A percentile compares a stretch with the other conserved stretches of the same genome.
phyloP scores from a whole-genome alignment of 2,329 filamentous ascomycete species.

The Ophiostoma angusticollis region DNA sequence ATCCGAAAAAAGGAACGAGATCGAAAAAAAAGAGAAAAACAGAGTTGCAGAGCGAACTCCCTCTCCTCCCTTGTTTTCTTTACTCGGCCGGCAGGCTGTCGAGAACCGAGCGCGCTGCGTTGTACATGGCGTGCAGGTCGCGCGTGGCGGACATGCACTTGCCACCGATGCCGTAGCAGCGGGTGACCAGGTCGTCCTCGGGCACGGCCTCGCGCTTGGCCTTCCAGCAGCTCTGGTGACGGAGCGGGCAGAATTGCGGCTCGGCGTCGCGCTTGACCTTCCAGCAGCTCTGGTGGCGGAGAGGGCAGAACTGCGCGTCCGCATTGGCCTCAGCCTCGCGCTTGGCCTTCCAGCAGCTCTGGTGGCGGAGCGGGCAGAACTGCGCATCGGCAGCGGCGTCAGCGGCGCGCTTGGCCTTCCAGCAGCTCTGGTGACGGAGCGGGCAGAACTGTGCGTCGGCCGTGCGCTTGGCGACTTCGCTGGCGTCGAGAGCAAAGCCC shows the following conservation, averaged over 20 bases:
- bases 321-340: conserved; percentile 9
- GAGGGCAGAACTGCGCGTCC: conserved; percentile 10
- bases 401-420: no score
- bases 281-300: conserved; percentile 12
- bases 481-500: conserved; percentile 1
- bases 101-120: conserved; percentile 20
- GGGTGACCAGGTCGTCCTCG: conserved; percentile 19
- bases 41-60: background rate
- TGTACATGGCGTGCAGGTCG: conserved; percentile 23
- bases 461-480: no score
- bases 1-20: background rate
- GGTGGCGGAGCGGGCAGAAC: no score
- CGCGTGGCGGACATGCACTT: conserved; percentile 25
- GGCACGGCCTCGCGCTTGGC: no score
- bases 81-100: conserved; percentile 9
- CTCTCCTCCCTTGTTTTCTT: background rate
- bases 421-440: no score
- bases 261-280: conserved; percentile 13
- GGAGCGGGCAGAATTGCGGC: conserved; percentile 22
- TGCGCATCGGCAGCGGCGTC: no score
- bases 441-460: no score
- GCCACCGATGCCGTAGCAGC: conserved; percentile 21
- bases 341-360: no score
- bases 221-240: conserved; percentile 31
- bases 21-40: background rate